phyloP scores from a whole-genome alignment of 208 protist genomes.

The Herpetomonas samuelpessoai region DNA sequence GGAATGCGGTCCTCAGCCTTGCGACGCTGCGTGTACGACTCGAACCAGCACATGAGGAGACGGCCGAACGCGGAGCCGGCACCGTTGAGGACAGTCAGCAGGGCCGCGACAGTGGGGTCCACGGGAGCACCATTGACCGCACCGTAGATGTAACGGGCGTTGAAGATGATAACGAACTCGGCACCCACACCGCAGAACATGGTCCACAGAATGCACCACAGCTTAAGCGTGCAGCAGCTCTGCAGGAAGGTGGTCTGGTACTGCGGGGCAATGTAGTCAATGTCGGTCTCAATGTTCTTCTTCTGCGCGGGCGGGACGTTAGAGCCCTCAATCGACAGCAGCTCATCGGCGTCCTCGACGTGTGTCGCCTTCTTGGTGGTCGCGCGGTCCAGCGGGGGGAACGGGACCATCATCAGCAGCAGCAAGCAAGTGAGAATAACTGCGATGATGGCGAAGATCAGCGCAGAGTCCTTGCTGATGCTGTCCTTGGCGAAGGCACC shows the following conservation, averaged over 20 bases:
- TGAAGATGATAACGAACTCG: constrained; percentile 53
- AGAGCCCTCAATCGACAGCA: constrained; percentile 3
- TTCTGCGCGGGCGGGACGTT: constrained; percentile 1
- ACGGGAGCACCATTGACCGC: constrained; percentile 26
- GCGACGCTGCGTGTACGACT: constrained; percentile 36
- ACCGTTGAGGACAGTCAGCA: constrained; percentile 43
- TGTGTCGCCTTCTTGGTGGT: constrained; percentile 1
- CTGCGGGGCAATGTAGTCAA: constrained; percentile 62
- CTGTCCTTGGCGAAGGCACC: constrained; percentile 25
- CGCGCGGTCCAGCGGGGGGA: constrained; percentile 4
- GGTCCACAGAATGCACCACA: constrained; percentile 46
- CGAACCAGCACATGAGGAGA: constrained; percentile 37
- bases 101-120: constrained; percentile 6
- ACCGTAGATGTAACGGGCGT: constrained; percentile 36
- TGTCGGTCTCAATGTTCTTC: constrained; percentile 16
- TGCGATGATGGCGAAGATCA: constrained; percentile 39
- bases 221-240: constrained; percentile 23
- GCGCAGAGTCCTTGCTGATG: background rate
- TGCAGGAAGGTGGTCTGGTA: constrained; percentile 49
- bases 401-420: constrained; percentile 35
- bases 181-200: constrained; percentile 35
- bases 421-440: constrained; percentile 26
- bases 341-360: constrained; percentile 3
- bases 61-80: constrained; percentile 39
- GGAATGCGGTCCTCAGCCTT: constrained; percentile 44